These are phyloP conservation scores for Isabelozyma heimii DNA, from an alignment of 805 yeast genomes.

Conservation along the genomic window DNA sequence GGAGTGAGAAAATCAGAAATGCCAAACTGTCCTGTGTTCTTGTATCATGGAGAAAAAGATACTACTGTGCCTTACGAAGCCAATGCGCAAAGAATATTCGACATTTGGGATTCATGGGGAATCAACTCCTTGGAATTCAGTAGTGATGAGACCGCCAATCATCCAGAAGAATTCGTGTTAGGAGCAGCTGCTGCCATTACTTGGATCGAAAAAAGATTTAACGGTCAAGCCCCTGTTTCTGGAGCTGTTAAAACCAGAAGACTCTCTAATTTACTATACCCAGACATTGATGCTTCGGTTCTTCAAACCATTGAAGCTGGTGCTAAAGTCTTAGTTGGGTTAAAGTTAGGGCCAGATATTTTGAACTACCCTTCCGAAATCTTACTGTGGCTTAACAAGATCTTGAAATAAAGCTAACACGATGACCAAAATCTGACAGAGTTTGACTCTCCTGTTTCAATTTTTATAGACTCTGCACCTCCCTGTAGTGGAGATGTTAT, in stretches of 20 bases:
- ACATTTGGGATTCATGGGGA: slow-evolving; percentile 22
- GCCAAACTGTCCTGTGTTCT: slow-evolving; percentile 19
- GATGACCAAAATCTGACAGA: too few species aligned
- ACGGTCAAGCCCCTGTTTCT: slow-evolving; percentile 9
- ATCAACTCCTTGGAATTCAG: slow-evolving; percentile 21
- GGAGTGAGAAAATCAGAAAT: slow-evolving; percentile 4
- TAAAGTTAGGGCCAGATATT: too few species aligned
- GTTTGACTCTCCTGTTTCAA: too few species aligned
- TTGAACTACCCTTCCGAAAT: too few species aligned
- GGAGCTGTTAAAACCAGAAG: slow-evolving; percentile 6
- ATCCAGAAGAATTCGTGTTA: slow-evolving; percentile 9
- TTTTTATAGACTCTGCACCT: too few species aligned
- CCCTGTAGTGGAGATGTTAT: too few species aligned
- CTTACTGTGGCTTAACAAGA: too few species aligned
- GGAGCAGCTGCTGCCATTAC: slow-evolving; percentile 17
- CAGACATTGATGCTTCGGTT: not conserved
- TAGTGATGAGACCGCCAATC: slow-evolving; percentile 14
- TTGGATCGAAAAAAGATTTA: slow-evolving; percentile 15
- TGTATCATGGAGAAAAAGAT: slow-evolving; percentile 17
- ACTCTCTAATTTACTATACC: not conserved
- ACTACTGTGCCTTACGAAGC: slow-evolving; percentile 11
- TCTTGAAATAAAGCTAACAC: too few species aligned
- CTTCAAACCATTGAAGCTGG: too few species aligned
- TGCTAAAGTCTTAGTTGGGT: too few species aligned
- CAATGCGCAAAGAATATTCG: slow-evolving; percentile 11